Conservation (phyloP, 495 filamentous ascomycete species). For the Hypoxylon cercidicola region DNA sequence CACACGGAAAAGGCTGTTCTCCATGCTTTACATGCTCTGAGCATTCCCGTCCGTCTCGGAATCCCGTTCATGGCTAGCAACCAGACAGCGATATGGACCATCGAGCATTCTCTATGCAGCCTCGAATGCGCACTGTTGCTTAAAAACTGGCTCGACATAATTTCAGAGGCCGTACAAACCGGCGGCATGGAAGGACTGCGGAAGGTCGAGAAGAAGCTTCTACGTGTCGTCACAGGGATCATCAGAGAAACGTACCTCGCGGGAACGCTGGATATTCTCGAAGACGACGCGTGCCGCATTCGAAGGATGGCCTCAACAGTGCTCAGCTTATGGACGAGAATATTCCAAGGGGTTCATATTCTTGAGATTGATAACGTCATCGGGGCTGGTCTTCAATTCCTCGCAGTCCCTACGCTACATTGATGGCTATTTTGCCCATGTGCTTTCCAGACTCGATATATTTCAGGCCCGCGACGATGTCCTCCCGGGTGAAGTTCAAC, state of each 20-base stretch:
- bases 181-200: constrained; percentile 17
- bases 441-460: constrained; percentile 39
- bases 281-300: constrained; percentile 22
- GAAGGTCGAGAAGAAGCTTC: constrained; percentile 20
- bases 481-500: constrained; percentile 40
- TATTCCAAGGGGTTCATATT: constrained; percentile 28
- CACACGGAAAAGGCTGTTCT: constrained; percentile 62
- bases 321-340: constrained; percentile 17
- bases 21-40: constrained; percentile 64
- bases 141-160: constrained; percentile 62
- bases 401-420: constrained; percentile 32
- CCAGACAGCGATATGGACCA: constrained; percentile 66
- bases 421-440: constrained; percentile 49
- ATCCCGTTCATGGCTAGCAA: constrained; percentile 63
- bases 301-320: constrained; percentile 16
- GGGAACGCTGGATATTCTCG: constrained; percentile 19
- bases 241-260: constrained; percentile 26
- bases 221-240: constrained; percentile 18
- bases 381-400: constrained; percentile 10
- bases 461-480: constrained; percentile 39
- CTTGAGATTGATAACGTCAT: constrained; percentile 31
- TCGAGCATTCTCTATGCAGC: constrained; percentile 59
- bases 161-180: constrained; percentile 44
- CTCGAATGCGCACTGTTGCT: constrained; percentile 61
- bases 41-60: constrained; percentile 64